These are phyloP conservation scores for Knoxia roxburghii DNA, from an alignment of 257 asterid species.

Conservation along the genomic window DNA sequence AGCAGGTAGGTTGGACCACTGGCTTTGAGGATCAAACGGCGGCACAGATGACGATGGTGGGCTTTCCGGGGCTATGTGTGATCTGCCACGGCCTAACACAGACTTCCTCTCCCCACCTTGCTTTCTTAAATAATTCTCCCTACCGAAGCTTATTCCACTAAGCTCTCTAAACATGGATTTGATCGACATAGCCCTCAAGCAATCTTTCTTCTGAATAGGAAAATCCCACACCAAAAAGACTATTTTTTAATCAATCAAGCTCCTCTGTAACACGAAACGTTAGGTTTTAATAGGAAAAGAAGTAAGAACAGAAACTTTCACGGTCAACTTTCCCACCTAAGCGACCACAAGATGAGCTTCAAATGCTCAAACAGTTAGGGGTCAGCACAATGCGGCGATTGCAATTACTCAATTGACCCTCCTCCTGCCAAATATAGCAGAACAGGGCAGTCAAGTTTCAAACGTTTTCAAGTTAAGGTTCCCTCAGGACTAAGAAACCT, in stretches of 20 bases:
- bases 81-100: conserved; percentile 27
- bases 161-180: conserved; percentile 31
- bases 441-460: conserved; percentile 8
- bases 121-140: conserved; percentile 29
- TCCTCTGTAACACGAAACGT: neutral
- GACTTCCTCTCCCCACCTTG: conserved; percentile 24
- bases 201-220: conserved; percentile 5
- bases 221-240: neutral
- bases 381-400: no score
- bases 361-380: neutral
- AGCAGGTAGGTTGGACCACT: conserved; percentile 45
- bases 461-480: conserved; percentile 1
- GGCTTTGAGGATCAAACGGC: conserved; percentile 31
- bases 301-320: neutral
- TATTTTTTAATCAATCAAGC: neutral
- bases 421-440: conserved; percentile 8
- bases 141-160: conserved; percentile 23
- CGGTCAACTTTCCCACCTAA: neutral
- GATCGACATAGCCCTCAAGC: conserved; percentile 27
- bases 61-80: conserved; percentile 32
- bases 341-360: conserved; percentile 3
- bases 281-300: no score
- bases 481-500: neutral
- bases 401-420: no score
- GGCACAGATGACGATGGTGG: conserved; percentile 28